These are phyloP conservation scores for Pseudonitzschia multiseries DNA, from an alignment of 108 stramenopile species.

Conservation along the genomic window DNA sequence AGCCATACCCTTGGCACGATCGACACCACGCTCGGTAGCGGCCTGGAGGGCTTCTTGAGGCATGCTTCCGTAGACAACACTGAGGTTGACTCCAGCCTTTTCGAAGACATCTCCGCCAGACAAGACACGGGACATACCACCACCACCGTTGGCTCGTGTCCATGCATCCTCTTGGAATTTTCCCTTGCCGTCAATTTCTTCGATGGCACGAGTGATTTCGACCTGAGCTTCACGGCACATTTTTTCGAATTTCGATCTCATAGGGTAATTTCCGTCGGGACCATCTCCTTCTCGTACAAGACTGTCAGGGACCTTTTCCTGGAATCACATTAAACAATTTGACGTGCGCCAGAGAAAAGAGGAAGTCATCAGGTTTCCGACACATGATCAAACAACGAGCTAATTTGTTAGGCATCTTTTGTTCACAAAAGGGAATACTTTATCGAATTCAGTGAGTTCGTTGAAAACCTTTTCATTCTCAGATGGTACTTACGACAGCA, in stretches of 20 bases:
- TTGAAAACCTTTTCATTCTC: not conserved
- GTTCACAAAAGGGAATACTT: no score
- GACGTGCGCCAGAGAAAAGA: no score
- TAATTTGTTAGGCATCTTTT: no score
- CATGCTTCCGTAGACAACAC: conserved; percentile 95
- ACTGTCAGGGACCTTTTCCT: conserved; percentile 43
- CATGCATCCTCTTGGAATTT: conserved; percentile 94
- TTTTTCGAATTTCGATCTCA: conserved; percentile 91
- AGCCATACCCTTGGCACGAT: conserved; percentile 89
- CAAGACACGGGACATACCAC: conserved; percentile 95
- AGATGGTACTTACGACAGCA: conserved; percentile 56
- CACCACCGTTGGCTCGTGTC: conserved; percentile 93
- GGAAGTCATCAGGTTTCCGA: no score
- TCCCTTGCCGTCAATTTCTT: conserved; percentile 89
- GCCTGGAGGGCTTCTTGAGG: conserved; percentile 92
- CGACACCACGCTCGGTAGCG: conserved; percentile 94
- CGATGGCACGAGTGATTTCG: conserved; percentile 87
- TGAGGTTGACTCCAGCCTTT: conserved; percentile 98
- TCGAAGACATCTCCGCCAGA: conserved; percentile 94
- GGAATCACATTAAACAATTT: conserved; percentile 1
- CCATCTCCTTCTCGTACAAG: conserved; percentile 87
- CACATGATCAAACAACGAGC: no score
- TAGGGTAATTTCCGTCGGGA: conserved; percentile 94
- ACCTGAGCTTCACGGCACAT: conserved; percentile 92
- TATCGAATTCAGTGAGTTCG: no score